Conservation (phyloP, 495 filamentous ascomycete genomes). For the Penicillium ochrochloron region DNA sequence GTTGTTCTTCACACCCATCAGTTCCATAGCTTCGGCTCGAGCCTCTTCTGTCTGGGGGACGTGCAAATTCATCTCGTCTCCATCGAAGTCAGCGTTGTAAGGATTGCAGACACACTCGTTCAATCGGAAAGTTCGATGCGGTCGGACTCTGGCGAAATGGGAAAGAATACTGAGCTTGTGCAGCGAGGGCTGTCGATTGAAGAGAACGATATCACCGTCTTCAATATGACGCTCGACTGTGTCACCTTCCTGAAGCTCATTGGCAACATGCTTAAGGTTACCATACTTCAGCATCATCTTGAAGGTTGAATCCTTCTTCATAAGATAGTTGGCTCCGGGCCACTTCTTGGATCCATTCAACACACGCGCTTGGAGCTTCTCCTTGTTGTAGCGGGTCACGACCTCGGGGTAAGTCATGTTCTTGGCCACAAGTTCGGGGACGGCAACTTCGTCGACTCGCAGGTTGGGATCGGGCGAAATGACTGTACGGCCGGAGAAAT, state of each 20-base stretch:
- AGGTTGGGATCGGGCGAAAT: slow-evolving; percentile 97
- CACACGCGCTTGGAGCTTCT: slow-evolving; percentile 75
- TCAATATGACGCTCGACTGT: slow-evolving; percentile 92
- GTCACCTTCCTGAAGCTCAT: slow-evolving; percentile 78
- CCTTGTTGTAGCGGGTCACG: slow-evolving; percentile 79
- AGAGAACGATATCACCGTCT: slow-evolving; percentile 95
- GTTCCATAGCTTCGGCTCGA: slow-evolving; percentile 87
- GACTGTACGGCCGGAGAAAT: slow-evolving; percentile 96
- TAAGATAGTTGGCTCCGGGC: slow-evolving; percentile 84
- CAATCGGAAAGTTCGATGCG: slow-evolving; percentile 93
- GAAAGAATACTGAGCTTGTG: slow-evolving; percentile 98
- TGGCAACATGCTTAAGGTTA: slow-evolving; percentile 66
- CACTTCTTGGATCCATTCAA: slow-evolving; percentile 73
- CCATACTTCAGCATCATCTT: slow-evolving; percentile 78
- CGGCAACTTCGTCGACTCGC: slow-evolving; percentile 89
- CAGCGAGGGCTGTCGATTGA: slow-evolving; percentile 96
- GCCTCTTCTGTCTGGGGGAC: slow-evolving; percentile 98
- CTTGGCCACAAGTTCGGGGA: slow-evolving; percentile 86
- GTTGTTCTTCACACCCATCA: slow-evolving; percentile 99
- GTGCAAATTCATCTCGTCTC: slow-evolving; percentile 99
- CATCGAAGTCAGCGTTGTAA: slow-evolving; percentile 99
- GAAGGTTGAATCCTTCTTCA: slow-evolving; percentile 69
- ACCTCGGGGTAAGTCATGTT: slow-evolving; percentile 94
- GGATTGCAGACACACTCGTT: slow-evolving; percentile 98
- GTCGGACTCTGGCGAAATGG: slow-evolving; percentile 89